Evolutionary conservation across 2,329 filamentous ascomycete species (phyloP).

Genomic region (Coniochaeta sp.): DNA sequence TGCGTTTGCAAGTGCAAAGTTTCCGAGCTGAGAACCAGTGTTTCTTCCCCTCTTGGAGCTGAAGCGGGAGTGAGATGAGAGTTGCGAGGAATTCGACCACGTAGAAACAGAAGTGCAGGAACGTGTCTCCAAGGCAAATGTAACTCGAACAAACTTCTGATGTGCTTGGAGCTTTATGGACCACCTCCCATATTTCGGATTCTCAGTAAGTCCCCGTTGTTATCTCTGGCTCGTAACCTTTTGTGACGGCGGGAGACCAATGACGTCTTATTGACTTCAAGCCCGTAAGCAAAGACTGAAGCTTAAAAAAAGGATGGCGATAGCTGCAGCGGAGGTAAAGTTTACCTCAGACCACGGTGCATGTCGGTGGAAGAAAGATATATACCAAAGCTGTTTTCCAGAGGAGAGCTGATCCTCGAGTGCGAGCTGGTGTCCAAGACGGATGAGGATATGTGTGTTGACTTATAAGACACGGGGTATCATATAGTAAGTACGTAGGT

Average conservation of each 20-base stretch:
- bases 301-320: not conserved
- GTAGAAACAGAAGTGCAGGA: not conserved
- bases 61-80: not conserved
- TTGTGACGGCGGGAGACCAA: not conserved
- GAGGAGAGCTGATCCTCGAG: not conserved
- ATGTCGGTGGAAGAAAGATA: no score
- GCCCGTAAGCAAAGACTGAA: not conserved
- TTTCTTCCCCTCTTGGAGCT: not conserved
- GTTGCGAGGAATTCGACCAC: not conserved
- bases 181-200: not conserved
- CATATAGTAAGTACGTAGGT: no score
- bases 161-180: not conserved
- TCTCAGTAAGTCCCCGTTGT: not conserved
- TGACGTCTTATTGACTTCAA: not conserved
- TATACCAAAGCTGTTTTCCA: no score
- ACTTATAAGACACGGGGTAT: not conserved
- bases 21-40: not conserved
- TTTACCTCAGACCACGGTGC: not conserved
- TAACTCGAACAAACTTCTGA: not conserved
- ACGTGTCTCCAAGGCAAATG: not conserved
- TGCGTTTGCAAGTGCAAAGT: not conserved
- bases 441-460: not conserved
- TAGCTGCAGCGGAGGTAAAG: not conserved
- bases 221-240: not conserved
- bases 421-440: not conserved